Evolutionary conservation across 495 filamentous ascomycete genomes (phyloP).

Genomic region (Thermothielavioides terrestris): DNA sequence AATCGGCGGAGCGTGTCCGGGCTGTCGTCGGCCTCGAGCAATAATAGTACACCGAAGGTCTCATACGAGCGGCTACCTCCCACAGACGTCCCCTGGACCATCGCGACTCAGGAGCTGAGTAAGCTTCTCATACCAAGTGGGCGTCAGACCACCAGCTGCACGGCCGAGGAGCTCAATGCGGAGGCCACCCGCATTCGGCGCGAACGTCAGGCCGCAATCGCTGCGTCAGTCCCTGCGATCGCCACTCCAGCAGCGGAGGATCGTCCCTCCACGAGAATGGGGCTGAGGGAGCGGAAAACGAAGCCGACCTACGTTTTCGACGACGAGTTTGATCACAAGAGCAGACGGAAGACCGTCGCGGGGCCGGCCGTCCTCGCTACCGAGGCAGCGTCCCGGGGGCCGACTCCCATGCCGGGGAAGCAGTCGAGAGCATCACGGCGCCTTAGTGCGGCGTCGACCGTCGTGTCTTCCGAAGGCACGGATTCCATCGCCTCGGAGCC

Average conservation of each 20-base stretch:
- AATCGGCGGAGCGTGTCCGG: constrained; percentile 43
- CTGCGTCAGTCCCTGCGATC: constrained; percentile 23
- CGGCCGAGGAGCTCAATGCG: constrained; percentile 63
- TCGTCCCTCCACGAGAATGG: constrained; percentile 51
- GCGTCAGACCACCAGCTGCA: constrained; percentile 63
- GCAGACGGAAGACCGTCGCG: constrained; percentile 59
- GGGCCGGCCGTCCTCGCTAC: constrained; percentile 39
- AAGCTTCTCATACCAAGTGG: constrained; percentile 70
- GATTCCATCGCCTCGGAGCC: constrained; percentile 10
- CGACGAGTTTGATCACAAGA: constrained; percentile 45
- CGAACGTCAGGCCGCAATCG: constrained; percentile 50
- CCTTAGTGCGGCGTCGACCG: constrained; percentile 33
- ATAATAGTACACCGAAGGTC: constrained; percentile 20
- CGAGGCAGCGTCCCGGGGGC: constrained; percentile 36
- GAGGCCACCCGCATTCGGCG: constrained; percentile 52
- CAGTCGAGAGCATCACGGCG: constrained; percentile 24
- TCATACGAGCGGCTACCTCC: constrained; percentile 49
- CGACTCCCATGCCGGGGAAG: constrained; percentile 28
- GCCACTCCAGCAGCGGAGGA: constrained; percentile 26
- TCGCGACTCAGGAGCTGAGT: constrained; percentile 69
- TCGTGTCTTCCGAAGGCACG: constrained; percentile 19
- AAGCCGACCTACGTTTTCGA: constrained; percentile 38
- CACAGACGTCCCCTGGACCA: constrained; percentile 75
- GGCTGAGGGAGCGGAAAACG: constrained; percentile 62
- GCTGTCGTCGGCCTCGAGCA: constrained; percentile 21